Evolutionary conservation across 169 alveolate species (phyloP).

Genomic region (Plasmodium gonderi): DNA sequence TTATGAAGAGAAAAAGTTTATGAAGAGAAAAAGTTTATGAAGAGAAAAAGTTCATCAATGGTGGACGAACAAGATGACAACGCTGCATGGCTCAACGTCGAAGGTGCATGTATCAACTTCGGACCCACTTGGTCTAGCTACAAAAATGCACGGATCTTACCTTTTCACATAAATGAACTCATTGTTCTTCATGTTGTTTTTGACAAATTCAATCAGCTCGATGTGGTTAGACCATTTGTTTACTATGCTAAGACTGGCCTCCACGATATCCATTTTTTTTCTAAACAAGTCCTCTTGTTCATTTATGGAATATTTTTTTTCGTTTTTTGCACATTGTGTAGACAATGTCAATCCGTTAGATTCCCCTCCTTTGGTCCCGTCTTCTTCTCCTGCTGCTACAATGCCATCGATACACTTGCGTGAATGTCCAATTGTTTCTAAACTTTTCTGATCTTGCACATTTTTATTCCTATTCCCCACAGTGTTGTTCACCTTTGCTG

Average conservation of each 20-base stretch:
- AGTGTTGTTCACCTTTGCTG: background rate
- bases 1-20: too few species aligned
- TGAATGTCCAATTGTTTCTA: background rate
- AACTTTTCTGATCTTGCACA: background rate
- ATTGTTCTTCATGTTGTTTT: constrained; percentile 39
- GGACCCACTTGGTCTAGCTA: background rate
- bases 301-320: background rate
- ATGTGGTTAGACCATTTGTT: constrained; percentile 45
- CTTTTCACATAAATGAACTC: constrained; percentile 57
- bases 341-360: background rate
- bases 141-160: background rate
- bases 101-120: too few species aligned
- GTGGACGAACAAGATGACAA: too few species aligned
- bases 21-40: too few species aligned
- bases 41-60: too few species aligned
- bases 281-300: background rate
- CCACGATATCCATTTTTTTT: constrained; percentile 18
- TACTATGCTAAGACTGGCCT: constrained; percentile 36
- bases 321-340: background rate
- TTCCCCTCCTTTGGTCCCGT: background rate
- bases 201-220: constrained; percentile 53
- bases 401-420: too few species aligned
- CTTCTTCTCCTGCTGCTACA: background rate
- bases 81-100: too few species aligned
- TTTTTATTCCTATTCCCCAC: background rate